Conservation (phyloP, 352 stramenopile species). For the Halophytophthora batemanensis region DNA sequence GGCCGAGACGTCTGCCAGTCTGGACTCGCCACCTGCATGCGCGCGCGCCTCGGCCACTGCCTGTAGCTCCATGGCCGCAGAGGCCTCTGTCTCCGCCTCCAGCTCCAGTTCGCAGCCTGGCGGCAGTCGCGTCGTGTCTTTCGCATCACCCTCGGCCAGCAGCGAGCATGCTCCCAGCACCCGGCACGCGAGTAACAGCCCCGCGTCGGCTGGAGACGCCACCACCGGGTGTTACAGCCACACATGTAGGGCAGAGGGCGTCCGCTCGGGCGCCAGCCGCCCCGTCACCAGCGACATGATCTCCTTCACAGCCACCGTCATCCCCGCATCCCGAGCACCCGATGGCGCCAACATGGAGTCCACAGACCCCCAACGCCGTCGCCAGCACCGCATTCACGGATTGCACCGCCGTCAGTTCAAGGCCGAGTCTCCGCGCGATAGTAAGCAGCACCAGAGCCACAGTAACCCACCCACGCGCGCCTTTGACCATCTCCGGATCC, state of each 20-base stretch:
- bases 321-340: slow-evolving; percentile 11
- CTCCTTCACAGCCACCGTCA: slow-evolving; percentile 39
- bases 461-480: slow-evolving; percentile 1
- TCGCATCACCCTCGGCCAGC: background rate
- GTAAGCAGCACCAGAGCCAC: slow-evolving; percentile 2
- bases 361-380: slow-evolving; percentile 2
- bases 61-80: too few relatives aligned
- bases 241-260: slow-evolving; percentile 5
- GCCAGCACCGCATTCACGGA: slow-evolving; percentile 2
- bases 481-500: slow-evolving; percentile 30
- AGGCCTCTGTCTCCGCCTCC: too few relatives aligned
- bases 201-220: slow-evolving; percentile 1
- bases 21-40: too few relatives aligned
- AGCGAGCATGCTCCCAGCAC: background rate
- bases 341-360: slow-evolving; percentile 3
- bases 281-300: slow-evolving; percentile 54
- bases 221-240: too few relatives aligned
- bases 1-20: too few relatives aligned
- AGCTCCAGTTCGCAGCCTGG: too few relatives aligned
- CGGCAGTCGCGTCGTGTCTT: background rate
- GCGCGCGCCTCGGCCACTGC: too few relatives aligned
- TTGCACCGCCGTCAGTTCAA: background rate
- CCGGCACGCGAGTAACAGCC: too few relatives aligned
- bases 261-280: background rate
- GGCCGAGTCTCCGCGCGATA: background rate